phyloP scores from a whole-genome alignment of 495 filamentous ascomycete species.

The Penicillium tannophilum region DNA sequence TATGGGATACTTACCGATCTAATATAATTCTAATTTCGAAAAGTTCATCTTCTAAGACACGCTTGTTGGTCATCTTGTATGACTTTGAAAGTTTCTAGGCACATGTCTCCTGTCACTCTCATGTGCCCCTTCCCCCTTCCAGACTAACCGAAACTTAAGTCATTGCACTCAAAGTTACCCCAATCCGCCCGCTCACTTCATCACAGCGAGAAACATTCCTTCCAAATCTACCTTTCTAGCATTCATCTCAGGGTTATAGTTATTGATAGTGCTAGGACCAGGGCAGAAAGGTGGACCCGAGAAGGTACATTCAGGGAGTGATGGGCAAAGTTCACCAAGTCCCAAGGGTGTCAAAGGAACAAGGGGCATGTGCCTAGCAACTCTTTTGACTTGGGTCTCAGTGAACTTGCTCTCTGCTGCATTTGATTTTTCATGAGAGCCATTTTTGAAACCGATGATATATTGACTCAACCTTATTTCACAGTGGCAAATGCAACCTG shows the following conservation, averaged over 20 bases:
- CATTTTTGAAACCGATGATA: background rate
- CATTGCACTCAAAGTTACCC: background rate
- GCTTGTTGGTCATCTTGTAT: too few species aligned
- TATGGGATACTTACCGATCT: slow-evolving; percentile 17
- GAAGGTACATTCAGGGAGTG: background rate
- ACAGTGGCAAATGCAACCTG: slow-evolving; percentile 21
- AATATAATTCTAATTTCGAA: slow-evolving; percentile 20
- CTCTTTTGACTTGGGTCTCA: background rate
- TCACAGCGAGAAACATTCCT: background rate
- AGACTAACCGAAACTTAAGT: background rate
- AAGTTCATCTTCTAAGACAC: background rate
- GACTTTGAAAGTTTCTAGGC: too few species aligned
- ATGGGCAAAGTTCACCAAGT: background rate
- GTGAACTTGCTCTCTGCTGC: too few species aligned
- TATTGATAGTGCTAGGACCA: background rate
- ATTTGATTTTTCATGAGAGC: background rate
- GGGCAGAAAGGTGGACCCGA: background rate
- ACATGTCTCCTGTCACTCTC: too few species aligned
- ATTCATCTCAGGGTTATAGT: background rate
- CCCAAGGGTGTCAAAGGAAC: background rate
- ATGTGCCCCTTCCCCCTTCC: too few species aligned
- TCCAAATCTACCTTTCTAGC: background rate
- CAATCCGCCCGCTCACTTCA: background rate
- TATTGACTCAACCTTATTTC: slow-evolving; percentile 15
- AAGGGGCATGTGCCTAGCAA: background rate